phyloP scores from a whole-genome alignment of 352 stramenopile species.

The Phytophthora constricta region DNA sequence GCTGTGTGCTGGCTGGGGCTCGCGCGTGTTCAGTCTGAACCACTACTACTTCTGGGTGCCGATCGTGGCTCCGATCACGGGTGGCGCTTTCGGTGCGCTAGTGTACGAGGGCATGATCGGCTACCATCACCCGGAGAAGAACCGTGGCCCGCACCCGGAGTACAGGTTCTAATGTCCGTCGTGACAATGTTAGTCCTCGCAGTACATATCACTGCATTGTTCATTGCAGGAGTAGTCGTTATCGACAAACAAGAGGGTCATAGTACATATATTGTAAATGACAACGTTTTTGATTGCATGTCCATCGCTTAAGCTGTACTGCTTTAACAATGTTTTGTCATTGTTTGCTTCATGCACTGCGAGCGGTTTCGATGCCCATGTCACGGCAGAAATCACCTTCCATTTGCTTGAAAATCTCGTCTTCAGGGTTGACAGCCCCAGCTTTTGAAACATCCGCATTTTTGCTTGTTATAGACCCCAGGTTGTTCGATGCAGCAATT shows the following conservation, averaged over 20 bases:
- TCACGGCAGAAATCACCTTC: constrained; percentile 81
- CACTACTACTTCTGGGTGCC: constrained; percentile 68
- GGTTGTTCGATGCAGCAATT: constrained; percentile 10
- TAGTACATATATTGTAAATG: not conserved
- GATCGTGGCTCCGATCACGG: constrained; percentile 50
- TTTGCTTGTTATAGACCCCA: constrained; percentile 8
- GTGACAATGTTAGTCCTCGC: not conserved
- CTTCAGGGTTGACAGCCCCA: constrained; percentile 34
- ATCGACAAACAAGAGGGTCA: not conserved
- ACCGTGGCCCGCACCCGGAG: constrained; percentile 27
- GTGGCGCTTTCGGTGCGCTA: constrained; percentile 39
- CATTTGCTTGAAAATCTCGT: constrained; percentile 83
- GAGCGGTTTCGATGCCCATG: constrained; percentile 57
- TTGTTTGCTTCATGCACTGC: constrained; percentile 24
- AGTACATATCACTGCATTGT: not conserved
- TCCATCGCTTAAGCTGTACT: too few species aligned
- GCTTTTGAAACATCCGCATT: constrained; percentile 20
- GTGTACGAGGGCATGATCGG: constrained; percentile 44
- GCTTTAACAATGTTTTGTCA: too few species aligned
- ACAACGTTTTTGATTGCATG: too few species aligned
- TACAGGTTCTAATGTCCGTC: constrained; percentile 22
- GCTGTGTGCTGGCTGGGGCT: constrained; percentile 49
- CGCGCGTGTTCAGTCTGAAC: constrained; percentile 45
- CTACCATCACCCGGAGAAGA: constrained; percentile 54
- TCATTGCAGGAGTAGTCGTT: not conserved